phyloP scores from a whole-genome alignment of 129 eudicot species.

The Daucus carota region DH1_v3.0 NC_030384.2:26560501-26561000 shows the following conservation, averaged over 20 bases:
- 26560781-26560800: not conserved
- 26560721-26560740: no score
- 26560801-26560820: not conserved
- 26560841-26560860: not conserved
- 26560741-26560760: not conserved
- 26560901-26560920: no score
- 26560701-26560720: not conserved
- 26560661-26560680: not conserved
- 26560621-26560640: not conserved
- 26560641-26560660: not conserved
- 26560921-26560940: no score
- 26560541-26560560: slow-evolving; percentile 78
- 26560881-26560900: no score
- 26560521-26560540: not conserved
- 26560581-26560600: slow-evolving; percentile 15
- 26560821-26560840: not conserved
- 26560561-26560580: slow-evolving; percentile 56
- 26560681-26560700: not conserved
- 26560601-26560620: not conserved
- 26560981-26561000: no score
- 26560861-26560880: no score
- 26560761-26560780: not conserved
- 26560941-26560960: no score
- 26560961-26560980: no score
- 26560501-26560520: not conserved